Evolutionary conservation across 106 monocot genomes (phyloP).

Genomic region (Apostasia ramifera): DNA sequence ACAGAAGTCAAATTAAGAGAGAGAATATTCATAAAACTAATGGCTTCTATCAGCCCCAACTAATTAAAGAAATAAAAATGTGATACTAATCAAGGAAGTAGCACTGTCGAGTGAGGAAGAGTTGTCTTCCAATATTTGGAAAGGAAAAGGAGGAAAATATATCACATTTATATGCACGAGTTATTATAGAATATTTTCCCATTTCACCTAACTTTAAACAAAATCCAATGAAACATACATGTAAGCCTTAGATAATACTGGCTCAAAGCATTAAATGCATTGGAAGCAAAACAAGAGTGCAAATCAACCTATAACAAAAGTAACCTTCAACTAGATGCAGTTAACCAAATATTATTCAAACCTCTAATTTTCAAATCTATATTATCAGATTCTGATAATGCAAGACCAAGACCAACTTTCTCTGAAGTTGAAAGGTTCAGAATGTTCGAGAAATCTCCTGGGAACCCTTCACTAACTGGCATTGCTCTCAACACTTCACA

Average conservation of each 20-base stretch:
- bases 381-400: slow-evolving; percentile 75
- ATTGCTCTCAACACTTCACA: slow-evolving; percentile 50
- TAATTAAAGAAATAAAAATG: too few species aligned
- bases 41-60: too few species aligned
- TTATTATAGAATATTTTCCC: neutral
- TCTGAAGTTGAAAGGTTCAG: slow-evolving; percentile 57
- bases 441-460: slow-evolving; percentile 48
- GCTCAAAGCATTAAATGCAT: neutral
- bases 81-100: too few species aligned
- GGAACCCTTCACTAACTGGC: slow-evolving; percentile 34
- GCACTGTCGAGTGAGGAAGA: too few species aligned
- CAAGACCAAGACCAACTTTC: slow-evolving; percentile 74
- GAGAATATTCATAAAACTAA: too few species aligned
- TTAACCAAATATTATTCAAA: slow-evolving; percentile 8
- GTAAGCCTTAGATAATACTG: neutral
- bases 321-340: neutral
- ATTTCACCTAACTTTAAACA: neutral
- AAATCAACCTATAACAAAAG: neutral
- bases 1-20: too few species aligned
- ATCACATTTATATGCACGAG: neutral
- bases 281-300: neutral
- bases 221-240: neutral
- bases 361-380: slow-evolving; percentile 49
- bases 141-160: too few species aligned
- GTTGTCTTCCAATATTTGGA: too few species aligned